Percentiles rank a stretch among this genome's conserved stretches.
These are phyloP conservation scores for Drosera capensis DNA, from an alignment of 148 eudicot genomes.

Conservation along the genomic window DNA sequence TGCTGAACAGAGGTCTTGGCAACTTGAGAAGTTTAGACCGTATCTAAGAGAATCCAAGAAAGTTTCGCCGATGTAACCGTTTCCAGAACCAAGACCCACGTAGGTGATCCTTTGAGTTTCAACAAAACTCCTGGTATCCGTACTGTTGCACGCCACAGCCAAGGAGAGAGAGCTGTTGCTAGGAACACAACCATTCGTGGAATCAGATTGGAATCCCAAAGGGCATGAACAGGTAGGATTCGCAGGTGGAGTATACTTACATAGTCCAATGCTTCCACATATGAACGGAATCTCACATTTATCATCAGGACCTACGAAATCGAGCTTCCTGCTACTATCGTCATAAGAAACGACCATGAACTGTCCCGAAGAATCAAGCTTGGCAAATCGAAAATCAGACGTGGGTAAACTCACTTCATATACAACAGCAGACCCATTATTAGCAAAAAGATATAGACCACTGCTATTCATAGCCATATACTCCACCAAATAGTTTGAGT, in stretches of 20 bases:
- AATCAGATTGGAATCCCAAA: slow-evolving; percentile 18
- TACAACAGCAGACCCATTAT: slow-evolving; percentile 25
- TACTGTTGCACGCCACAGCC: slow-evolving; percentile 33
- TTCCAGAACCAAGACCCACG: slow-evolving; percentile 27
- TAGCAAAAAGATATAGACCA: slow-evolving; percentile 40
- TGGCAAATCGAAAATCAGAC: slow-evolving; percentile 36
- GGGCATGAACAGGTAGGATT: slow-evolving; percentile 52
- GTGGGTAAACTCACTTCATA: slow-evolving; percentile 19
- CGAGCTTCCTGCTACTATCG: slow-evolving; percentile 13
- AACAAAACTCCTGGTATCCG: slow-evolving; percentile 6
- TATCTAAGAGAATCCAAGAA: slow-evolving; percentile 23
- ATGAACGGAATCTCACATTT: slow-evolving; percentile 36
- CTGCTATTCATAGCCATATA: slow-evolving; percentile 38
- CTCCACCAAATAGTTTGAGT: slow-evolving; percentile 28
- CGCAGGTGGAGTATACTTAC: slow-evolving; percentile 14
- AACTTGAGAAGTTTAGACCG: slow-evolving; percentile 33
- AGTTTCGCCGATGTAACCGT: slow-evolving; percentile 36
- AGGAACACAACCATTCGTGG: slow-evolving; percentile 35
- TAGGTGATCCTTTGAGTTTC: slow-evolving; percentile 22
- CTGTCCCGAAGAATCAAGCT: slow-evolving; percentile 36
- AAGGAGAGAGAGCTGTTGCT: slow-evolving; percentile 25
- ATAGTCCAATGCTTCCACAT: slow-evolving; percentile 54
- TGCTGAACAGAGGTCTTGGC: slow-evolving; percentile 39
- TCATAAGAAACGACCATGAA: slow-evolving; percentile 31
- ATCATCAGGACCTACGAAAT: slow-evolving; percentile 35